Conservation (phyloP, 805 yeast genomes). For the Hanseniaspora osmophila region DNA sequence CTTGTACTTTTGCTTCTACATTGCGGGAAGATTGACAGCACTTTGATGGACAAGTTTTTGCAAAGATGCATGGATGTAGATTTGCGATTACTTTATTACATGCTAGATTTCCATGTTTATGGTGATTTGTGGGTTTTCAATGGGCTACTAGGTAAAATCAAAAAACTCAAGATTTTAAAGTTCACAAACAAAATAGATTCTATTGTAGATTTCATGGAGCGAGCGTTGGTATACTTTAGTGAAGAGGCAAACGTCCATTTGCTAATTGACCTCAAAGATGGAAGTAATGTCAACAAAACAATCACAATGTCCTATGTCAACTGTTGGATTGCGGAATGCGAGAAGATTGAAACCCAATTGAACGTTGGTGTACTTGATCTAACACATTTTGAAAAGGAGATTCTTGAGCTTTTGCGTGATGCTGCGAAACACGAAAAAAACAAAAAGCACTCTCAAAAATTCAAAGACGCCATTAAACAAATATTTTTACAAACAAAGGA, state of each 20-base stretch:
- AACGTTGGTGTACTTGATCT: too few species aligned
- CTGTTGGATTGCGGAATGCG: background rate
- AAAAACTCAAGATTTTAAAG: slow-evolving; percentile 15
- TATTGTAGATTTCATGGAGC: too few species aligned
- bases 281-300: slow-evolving; percentile 12
- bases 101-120: slow-evolving; percentile 14
- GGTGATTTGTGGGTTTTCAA: slow-evolving; percentile 21
- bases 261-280: slow-evolving; percentile 5
- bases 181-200: slow-evolving; percentile 14
- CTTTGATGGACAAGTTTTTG: slow-evolving; percentile 13
- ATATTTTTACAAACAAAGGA: background rate
- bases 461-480: background rate
- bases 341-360: too few species aligned
- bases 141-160: slow-evolving; percentile 14
- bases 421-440: background rate
- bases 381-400: too few species aligned
- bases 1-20: slow-evolving; percentile 16
- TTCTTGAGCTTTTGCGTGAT: too few species aligned
- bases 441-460: background rate
- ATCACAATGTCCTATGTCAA: slow-evolving; percentile 15
- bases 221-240: too few species aligned
- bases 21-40: slow-evolving; percentile 11
- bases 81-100: slow-evolving; percentile 15
- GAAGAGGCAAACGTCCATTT: too few species aligned
- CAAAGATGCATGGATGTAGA: slow-evolving; percentile 10